Evolutionary conservation across 495 filamentous ascomycete genomes (phyloP), one percentile per base, ranked within the genome.

Genomic region (Talaromyces wortmannii): DNA sequence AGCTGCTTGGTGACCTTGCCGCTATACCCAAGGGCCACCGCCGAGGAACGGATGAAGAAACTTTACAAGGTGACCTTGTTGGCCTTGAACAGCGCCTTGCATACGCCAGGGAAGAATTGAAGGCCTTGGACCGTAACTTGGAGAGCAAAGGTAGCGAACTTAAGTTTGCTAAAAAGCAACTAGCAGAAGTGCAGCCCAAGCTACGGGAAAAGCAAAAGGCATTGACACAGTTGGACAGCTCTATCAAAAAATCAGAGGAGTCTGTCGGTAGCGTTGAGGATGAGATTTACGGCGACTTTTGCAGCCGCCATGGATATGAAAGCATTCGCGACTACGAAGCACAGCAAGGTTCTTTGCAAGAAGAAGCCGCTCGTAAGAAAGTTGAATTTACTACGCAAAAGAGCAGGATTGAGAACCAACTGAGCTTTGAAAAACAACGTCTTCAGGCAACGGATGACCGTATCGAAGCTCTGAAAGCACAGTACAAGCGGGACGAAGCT

Each of bases 291-390:
- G 78, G 78, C 18, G 79, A 79, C 17, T 99, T 97, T 75, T 97
- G 95, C 74, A 81, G 84, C 62, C 83, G 89, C 31, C 78, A 96
- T 15, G 89, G 90, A 0, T 97, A 94, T 67, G 79, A 85, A 16
- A 86, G 91, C 61, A 96, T 99, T 59, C 89, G 92, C 17, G 86
- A 87, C 36, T 99, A 97, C 62, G 90, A 97, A 67, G 86, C 85
- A 6, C 91, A 95, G 55, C 94, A 97, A 66, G 94, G 94, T 33
- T 89, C 85, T 12, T 65, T 92, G 48, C 91, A 97, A 62, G 88
- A 95, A 67, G 91, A 97, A 62, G 86, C 84, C 42, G 83, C 86
- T 3, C 84, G 91, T 67, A 94, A 91, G 71, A 89, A 88, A 54
- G 82, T 90, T 18, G 86, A 90, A 56, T 97, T 95, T 61, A 86